A percentile compares a stretch with the other conserved stretches of the same genome.
phyloP scores from a whole-genome alignment of 192 early-diverging fungal genomes.

The Entrophospora sp. region DNA sequence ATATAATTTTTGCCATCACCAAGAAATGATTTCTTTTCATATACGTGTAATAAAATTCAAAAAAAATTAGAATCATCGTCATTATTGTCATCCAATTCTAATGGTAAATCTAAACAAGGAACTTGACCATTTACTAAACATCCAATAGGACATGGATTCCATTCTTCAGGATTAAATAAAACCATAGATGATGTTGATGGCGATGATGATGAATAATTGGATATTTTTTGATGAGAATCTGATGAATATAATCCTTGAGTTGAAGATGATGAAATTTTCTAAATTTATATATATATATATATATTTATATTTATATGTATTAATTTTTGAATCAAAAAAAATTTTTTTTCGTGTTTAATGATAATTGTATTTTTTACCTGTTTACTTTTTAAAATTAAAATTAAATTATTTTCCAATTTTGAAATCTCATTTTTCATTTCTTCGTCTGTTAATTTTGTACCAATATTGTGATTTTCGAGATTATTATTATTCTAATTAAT shows the following conservation, averaged over 20 bases:
- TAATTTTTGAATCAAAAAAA: too few relatives aligned
- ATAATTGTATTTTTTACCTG: too few relatives aligned
- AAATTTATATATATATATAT: too few relatives aligned
- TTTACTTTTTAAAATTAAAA: neutral
- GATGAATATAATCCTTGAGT: neutral
- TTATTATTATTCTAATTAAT: too few relatives aligned
- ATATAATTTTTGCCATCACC: too few relatives aligned
- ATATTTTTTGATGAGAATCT: neutral
- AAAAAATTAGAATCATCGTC: too few relatives aligned
- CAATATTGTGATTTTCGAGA: neutral
- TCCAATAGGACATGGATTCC: slow-evolving; percentile 33
- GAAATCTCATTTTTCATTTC: slow-evolving; percentile 11
- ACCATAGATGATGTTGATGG: neutral
- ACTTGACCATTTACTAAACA: slow-evolving; percentile 31
- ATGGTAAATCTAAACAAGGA: slow-evolving; percentile 29
- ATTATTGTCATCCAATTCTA: slow-evolving; percentile 20
- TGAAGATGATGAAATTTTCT: neutral
- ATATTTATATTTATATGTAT: too few relatives aligned
- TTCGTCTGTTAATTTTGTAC: neutral
- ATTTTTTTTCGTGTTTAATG: too few relatives aligned
- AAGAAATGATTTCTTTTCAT: too few relatives aligned
- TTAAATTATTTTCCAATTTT: neutral
- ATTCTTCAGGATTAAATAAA: slow-evolving; percentile 13
- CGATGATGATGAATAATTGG: neutral
- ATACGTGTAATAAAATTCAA: too few relatives aligned